phyloP scores from a whole-genome alignment of 768 basidiomycete species.

The Mycena capillaripes region DNA sequence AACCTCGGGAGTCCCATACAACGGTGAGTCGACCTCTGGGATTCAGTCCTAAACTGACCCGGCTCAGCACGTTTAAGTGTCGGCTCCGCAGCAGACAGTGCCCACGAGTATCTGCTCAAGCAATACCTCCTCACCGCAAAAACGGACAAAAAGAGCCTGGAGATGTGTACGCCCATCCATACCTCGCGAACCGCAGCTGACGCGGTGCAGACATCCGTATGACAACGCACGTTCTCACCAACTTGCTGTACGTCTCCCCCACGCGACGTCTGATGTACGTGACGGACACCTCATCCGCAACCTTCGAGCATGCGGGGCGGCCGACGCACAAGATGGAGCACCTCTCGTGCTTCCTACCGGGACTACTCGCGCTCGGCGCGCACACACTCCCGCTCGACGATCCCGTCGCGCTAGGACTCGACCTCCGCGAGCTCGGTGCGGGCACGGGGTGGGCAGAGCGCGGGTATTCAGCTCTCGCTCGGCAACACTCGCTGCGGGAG shows the following conservation, averaged over 20 bases:
- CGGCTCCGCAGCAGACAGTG: slow-evolving; percentile 79
- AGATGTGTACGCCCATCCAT: slow-evolving; percentile 69
- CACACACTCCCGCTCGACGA: slow-evolving; percentile 72
- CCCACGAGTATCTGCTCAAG: slow-evolving; percentile 85
- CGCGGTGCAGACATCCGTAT: slow-evolving; percentile 65
- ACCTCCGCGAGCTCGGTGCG: slow-evolving; percentile 57
- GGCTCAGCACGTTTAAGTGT: slow-evolving; percentile 63
- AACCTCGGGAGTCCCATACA: slow-evolving; percentile 56
- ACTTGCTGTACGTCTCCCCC: slow-evolving; percentile 77
- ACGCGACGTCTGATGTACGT: slow-evolving; percentile 77
- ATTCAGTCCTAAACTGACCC: slow-evolving; percentile 35
- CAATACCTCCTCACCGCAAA: slow-evolving; percentile 77
- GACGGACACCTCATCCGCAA: slow-evolving; percentile 61
- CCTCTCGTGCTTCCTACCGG: slow-evolving; percentile 84
- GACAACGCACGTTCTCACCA: slow-evolving; percentile 72
- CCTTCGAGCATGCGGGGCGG: slow-evolving; percentile 43
- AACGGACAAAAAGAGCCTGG: slow-evolving; percentile 69
- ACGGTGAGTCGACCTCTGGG: slow-evolving; percentile 52
- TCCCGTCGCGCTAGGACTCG: slow-evolving; percentile 62
- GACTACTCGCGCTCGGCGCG: slow-evolving; percentile 79
- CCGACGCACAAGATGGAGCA: slow-evolving; percentile 76
- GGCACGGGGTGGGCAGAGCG: slow-evolving; percentile 52
- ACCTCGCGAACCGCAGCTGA: slow-evolving; percentile 8
- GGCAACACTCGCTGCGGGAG: slow-evolving; percentile 66
- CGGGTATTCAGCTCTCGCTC: slow-evolving; percentile 53